Percentiles rank a stretch among this genome's conserved stretches.
phyloP scores from a whole-genome alignment of 371 early-diverging fungal species.

The Apophysomyces trapeziformis region DNA sequence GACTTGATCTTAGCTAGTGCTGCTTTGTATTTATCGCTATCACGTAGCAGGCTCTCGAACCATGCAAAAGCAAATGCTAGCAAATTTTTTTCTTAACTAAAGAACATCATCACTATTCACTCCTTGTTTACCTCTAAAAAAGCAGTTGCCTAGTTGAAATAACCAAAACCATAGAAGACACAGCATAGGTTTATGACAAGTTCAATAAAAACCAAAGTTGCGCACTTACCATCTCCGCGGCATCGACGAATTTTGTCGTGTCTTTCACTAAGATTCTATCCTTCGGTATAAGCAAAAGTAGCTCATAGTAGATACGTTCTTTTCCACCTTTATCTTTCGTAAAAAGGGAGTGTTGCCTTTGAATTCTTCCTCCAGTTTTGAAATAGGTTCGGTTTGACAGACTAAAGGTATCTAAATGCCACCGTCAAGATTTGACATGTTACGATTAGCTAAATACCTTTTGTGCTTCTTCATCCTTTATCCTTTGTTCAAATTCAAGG shows the following conservation, averaged over 20 bases:
- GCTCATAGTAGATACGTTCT: not conserved
- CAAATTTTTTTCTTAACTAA: not conserved
- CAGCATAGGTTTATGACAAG: not conserved
- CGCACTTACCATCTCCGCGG: conserved; percentile 68
- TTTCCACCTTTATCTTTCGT: conserved; percentile 60
- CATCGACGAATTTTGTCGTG: conserved; percentile 64
- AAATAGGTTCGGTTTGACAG: conserved; percentile 52
- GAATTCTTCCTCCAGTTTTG: conserved; percentile 59
- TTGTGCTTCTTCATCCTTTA: conserved; percentile 66
- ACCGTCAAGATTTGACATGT: not conserved
- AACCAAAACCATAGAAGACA: not conserved
- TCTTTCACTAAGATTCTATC: conserved; percentile 55
- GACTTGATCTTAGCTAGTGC: conserved; percentile 46
- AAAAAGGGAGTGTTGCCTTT: conserved; percentile 58
- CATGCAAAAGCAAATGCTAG: conserved; percentile 72
- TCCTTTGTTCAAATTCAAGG: conserved; percentile 61
- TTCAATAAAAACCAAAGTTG: not conserved
- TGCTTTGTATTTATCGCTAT: conserved; percentile 28
- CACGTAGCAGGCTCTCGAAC: conserved; percentile 61
- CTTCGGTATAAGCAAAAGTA: not conserved
- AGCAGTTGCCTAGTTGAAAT: conserved; percentile 65
- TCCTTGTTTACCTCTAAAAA: conserved; percentile 63
- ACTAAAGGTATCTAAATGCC: conserved; percentile 56
- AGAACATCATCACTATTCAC: not conserved
- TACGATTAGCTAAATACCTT: conserved; percentile 37